These are phyloP conservation scores for Passalora sequoiae DNA, from an alignment of 2,329 filamentous ascomycete genomes.

Conservation along the genomic window DNA sequence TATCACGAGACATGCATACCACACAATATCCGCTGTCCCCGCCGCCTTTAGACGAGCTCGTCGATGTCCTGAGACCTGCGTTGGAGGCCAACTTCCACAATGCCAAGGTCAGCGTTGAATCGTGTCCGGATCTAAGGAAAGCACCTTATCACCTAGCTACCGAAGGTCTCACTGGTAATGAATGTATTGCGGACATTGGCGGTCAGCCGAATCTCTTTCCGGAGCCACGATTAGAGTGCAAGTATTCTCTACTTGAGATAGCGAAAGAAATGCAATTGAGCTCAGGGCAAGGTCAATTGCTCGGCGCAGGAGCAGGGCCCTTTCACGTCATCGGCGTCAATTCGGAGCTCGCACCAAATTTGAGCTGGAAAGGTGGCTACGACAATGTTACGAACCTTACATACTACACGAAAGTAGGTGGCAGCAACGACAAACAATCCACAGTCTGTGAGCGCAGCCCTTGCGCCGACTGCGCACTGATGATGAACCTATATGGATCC, in stretches of 20 bases:
- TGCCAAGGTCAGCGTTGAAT: conserved; percentile 18
- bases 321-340: conserved; percentile 28
- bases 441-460: conserved; percentile 20
- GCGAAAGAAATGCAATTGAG: conserved; percentile 27
- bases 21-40: conserved; percentile 23
- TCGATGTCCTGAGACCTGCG: conserved; percentile 19
- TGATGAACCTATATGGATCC: conserved; percentile 31
- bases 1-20: conserved; percentile 25
- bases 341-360: conserved; percentile 28
- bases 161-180: conserved; percentile 26
- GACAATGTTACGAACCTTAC: conserved; percentile 24
- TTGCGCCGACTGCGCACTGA: conserved; percentile 28
- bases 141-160: conserved; percentile 27
- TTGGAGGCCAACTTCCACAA: conserved; percentile 25
- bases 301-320: conserved; percentile 30
- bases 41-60: conserved; percentile 26
- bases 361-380: conserved; percentile 25
- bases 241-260: conserved; percentile 26
- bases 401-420: conserved; percentile 39
- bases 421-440: conserved; percentile 39
- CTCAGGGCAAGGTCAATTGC: conserved; percentile 20
- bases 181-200: conserved; percentile 29
- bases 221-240: conserved; percentile 26
- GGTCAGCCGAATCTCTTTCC: conserved; percentile 31
- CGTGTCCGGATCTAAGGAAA: conserved; percentile 27